phyloP scores from a whole-genome alignment of 176 grass and related monocot species.

The Oryza officinalis region DNA sequence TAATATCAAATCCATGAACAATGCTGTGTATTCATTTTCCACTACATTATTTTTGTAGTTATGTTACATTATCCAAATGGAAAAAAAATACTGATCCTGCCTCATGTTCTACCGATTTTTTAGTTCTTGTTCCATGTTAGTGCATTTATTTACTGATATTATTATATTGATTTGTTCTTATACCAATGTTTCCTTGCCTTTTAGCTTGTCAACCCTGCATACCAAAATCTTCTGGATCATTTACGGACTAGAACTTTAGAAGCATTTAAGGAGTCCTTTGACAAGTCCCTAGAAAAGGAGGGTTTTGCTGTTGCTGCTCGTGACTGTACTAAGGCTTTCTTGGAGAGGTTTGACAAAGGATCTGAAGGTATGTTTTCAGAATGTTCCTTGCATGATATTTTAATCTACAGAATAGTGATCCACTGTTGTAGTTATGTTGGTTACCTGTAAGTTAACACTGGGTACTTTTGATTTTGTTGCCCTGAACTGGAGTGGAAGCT shows the following conservation, averaged over 20 bases:
- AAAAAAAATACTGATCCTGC: conserved; percentile 6
- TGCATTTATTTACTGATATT: conserved; percentile 24
- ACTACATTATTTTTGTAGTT: neutral
- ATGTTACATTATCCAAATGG: neutral
- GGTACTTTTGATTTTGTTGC: conserved; percentile 4
- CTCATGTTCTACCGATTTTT: conserved; percentile 13
- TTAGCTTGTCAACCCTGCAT: conserved; percentile 89
- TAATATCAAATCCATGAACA: neutral
- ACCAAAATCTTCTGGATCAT: conserved; percentile 85
- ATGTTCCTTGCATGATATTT: conserved; percentile 5
- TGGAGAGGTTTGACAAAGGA: conserved; percentile 82
- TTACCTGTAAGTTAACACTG: neutral
- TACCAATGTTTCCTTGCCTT: conserved; percentile 24
- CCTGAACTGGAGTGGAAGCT: neutral
- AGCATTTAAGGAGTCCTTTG: conserved; percentile 79
- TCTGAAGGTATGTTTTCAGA: conserved; percentile 75
- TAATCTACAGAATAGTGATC: neutral
- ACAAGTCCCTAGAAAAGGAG: conserved; percentile 74
- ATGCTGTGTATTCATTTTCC: neutral
- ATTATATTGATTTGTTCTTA: conserved; percentile 28
- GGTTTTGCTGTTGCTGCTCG: conserved; percentile 73
- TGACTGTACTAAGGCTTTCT: conserved; percentile 56
- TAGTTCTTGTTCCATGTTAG: neutral
- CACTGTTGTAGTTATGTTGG: conserved; percentile 4
- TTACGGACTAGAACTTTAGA: conserved; percentile 74